A percentile compares a stretch with the other conserved stretches of the same genome.
Evolutionary conservation across 2,329 filamentous ascomycete genomes (phyloP).

Genomic region (Beauveria scarabaeidicola): DNA sequence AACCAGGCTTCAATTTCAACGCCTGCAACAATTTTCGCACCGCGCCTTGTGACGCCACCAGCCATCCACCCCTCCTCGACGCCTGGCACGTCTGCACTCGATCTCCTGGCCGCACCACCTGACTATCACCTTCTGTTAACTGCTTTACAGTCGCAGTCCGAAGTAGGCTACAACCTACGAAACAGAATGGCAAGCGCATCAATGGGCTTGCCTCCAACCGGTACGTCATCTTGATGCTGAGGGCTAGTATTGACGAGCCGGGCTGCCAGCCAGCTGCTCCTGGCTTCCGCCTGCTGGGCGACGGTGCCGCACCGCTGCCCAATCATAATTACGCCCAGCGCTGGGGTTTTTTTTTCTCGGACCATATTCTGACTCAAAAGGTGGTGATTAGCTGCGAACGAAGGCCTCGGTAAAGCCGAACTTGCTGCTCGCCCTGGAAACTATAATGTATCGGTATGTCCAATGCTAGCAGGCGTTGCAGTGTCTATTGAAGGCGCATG

Average conservation of each 20-base stretch:
- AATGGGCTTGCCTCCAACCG: conserved; percentile 3
- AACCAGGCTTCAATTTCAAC: too few species aligned
- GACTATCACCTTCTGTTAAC: background rate
- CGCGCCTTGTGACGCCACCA: background rate
- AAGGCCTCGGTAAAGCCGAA: background rate
- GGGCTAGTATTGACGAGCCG: background rate
- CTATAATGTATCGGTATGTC: background rate
- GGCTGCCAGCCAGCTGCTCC: background rate
- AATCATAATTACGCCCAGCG: too few species aligned
- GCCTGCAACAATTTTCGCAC: too few species aligned
- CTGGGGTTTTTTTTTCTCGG: background rate
- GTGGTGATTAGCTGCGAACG: background rate
- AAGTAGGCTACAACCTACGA: background rate
- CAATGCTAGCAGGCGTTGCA: background rate
- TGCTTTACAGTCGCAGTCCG: background rate
- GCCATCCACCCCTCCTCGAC: background rate
- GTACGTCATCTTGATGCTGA: background rate
- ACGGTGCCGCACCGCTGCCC: background rate
- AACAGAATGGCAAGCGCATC: background rate
- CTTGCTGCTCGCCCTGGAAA: background rate
- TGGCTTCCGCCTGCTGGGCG: background rate
- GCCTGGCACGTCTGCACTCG: background rate
- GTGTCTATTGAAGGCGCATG: background rate
- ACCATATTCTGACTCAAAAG: background rate
- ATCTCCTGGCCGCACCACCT: background rate